Evolutionary conservation across 768 basidiomycete species (phyloP), one percentile per base, ranked within the genome.

Genomic region (Sarcodon aspratus): DNA sequence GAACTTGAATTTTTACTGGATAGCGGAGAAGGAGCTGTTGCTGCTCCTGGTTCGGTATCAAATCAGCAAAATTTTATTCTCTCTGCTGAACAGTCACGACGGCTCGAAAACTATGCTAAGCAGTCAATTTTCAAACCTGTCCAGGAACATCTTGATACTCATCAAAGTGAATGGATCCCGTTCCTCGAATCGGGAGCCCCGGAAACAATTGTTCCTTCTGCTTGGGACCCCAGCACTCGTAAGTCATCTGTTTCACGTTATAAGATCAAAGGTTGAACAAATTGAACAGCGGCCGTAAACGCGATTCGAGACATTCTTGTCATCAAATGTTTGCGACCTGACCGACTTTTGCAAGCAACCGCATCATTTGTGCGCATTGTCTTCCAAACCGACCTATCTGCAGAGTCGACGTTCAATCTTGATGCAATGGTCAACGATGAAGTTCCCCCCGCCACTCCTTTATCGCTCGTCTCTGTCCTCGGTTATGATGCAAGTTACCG

Each of bases 401-500:
- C 69, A 9, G 77, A 85, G 61, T 75, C 90, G 1, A 75, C 71
- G 42, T 89, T 82, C 61, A 85, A 93, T 48, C 77, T 99, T 27
- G 74, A 75, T 15, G 63, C 66, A 8, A 84, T 97, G 70, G 90
- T 97, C 27, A 56, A 72, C 7, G 75, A 85, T 57, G 92, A 98
- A 61, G 77, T 93, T 33, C 73, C 77, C 3, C 75, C 92, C 2
- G 73, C 77, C 3, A 90, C 90, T 0, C 94, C 96, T 1, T 69
- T 98, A 21, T 88, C 92, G 3, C 70, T 99, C 45, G 79, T 93
- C 32, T 97, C 95, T 6, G 92, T 99, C 3, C 81, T 90, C 2
- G 96, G 96, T 12, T 95, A 96, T 59, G 96, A 99, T 61, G 96
- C 96, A n/a, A 95, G 93, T 63, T 98, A 94, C 64, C 80, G 88